Base-by-base conservation (phyloP, 2,329 filamentous ascomycete species). In the Fusarium nanum region DNA sequence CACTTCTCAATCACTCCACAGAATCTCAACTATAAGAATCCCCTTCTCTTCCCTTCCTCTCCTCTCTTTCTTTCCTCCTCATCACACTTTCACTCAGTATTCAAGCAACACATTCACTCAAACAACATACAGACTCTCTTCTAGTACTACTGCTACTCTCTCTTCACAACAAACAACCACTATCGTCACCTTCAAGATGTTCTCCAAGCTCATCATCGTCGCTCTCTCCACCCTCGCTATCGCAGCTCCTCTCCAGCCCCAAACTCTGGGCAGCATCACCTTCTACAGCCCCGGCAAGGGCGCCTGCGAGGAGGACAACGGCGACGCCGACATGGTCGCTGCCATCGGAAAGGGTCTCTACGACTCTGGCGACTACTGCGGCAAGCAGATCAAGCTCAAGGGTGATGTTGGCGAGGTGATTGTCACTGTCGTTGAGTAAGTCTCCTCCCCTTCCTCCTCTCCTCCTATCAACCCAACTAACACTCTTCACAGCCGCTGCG, bases 281-380 rank as follows among this genome's bases (percentile, higher is more conserved):
- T 94, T 89, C 81, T 94, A 92, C 77, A 81, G 82, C 20, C 87
- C 91, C 0, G 83, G 79, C 6, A 83, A 93, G 6, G 92, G 92
- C 14, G 89, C 92, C 1, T 95, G 93, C 76, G 92, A 92, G 7
- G 78, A 85, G 32, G 83, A 80, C 3, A 88, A 86, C 56, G 78
- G 76, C 2, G 81, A 83, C 10, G 79, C 77, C 10, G 90, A 93
- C 60, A 75, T 85, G 60, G 87, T 94, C 42, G 90, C 87, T 37
- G 87, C 92, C 1, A 84, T 95, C 1, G 91, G 90, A 3, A 87
- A 90, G 73, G 75, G 84, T n/a, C 76, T 92, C 7, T 95, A 88
- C 75, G 91, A 94, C 76, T 84, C 87, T 0, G 82, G 82, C 2
- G 80, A 81, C 6, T 76, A 81, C 2, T 95, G 93, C 74, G 90